Evolutionary conservation across 2,329 filamentous ascomycete genomes (phyloP), one percentile per base, ranked within the genome.

Genomic region (Cadophora luteo-olivacea): DNA sequence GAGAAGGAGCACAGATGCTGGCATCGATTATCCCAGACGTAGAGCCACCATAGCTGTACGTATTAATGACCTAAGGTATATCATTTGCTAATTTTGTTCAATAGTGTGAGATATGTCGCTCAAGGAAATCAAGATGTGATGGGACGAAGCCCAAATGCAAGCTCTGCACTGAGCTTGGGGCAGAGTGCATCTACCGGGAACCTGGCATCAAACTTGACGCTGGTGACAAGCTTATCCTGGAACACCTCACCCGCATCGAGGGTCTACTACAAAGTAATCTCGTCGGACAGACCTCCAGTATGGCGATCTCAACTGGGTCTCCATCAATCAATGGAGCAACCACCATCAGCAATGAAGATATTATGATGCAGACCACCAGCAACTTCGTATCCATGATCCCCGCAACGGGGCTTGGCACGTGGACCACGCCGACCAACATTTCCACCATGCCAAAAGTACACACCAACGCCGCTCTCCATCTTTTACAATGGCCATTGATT

Each of bases 201-300:
- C 92, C 92, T 7, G 92, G 92, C 2, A 92, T 95, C 82, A 96
- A 96, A 81, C 86, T 96, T 11, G 92, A 96, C 78, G 92, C 92
- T 45, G 92, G 92, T 72, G 92, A 95, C 82, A 95, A 94, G 81
- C 84, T 96, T 67, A 96, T 96, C 70, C 82, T 96, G 48, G 92
- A 95, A 77, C 90, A 91, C 66, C 83, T 96, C 45, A 88, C 86
- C 74, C 89, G 91, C 64, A 94, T 96, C 75, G 92, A 96, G 79
- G 91, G 85, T 62, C 82, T 96, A 55, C 84, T 96, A n/a, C 91
- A 94, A 77, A 89, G 90, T 71, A 91, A 83, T 72, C 81, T 93
- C 72, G 82, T 85, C 24, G 81, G 80, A 54, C 80, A 82, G 52
- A 78, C 82, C 57, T 87, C 84, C 70, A 83, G 83, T 45, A 82